Base-by-base conservation (phyloP, 2,329 filamentous ascomycete genomes). In the Trichoderma atrobrunneum region DNA sequence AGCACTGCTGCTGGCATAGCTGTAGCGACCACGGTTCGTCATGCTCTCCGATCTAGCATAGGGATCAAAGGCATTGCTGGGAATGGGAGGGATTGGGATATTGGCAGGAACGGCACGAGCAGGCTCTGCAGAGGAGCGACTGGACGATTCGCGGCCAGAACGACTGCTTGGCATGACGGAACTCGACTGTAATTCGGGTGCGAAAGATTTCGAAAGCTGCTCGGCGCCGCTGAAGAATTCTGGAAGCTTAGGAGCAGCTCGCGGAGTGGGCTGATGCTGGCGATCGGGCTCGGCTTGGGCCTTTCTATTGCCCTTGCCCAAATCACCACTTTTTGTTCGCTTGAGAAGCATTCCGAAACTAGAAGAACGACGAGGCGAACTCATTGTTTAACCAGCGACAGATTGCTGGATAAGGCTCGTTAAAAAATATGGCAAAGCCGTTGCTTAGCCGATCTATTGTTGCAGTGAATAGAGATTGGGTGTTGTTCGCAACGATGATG, bases 1-100 rank as follows among this genome's bases (percentile, higher is more conserved):
- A 69, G 93, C 92, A 82, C 93, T 97, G 82, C 93, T 97, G 84
- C 93, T 97, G 72, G 95, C 94, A 83, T 98, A 98, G 84, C 95
- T 98, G 84, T 97, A 97, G 76, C 96, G 92, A 73, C 95, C 94
- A 77, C 96, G 94, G 82, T 98, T 92, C 77, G 95, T 95, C 93
- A 98, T 98, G 87, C 95, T 98, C 85, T 97, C 93, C 43, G 92
- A 91, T 74, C 93, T 89, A 60, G 92, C 90, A 79, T 96, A 96
- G 16, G 93, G 92, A 78, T 97, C 94, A 74, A 88, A 87, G 77
- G 87, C 87, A 72, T 87, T 87, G 79, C 85, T 87, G 61, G 89
- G 89, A 67, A 91, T 84, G 1, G 90, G 89, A 68, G 89, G 89
- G 59, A 87, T 81, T 57, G 89, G 86, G 61, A 76, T 82, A 59